phyloP scores from a whole-genome alignment of 352 stramenopile species.

The Albugo candida region DNA sequence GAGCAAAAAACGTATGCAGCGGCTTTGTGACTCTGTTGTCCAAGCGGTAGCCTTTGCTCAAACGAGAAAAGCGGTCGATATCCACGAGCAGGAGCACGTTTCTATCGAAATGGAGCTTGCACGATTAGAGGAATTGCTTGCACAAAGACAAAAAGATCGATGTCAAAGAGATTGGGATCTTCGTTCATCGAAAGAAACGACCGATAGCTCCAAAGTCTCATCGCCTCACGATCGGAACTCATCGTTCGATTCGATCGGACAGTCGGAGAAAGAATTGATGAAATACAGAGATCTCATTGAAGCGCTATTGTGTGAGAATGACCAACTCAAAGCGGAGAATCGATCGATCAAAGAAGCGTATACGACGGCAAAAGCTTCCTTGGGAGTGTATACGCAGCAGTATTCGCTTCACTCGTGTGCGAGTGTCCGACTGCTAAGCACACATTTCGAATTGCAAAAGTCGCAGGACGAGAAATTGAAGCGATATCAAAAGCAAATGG shows the following conservation, averaged over 20 bases:
- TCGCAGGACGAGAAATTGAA: constrained; percentile 82
- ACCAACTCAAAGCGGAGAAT: constrained; percentile 71
- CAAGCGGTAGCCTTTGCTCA: too few species aligned
- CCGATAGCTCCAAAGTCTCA: constrained; percentile 55
- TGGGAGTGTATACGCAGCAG: constrained; percentile 84
- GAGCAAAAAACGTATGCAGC: too few species aligned
- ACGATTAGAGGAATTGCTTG: too few species aligned
- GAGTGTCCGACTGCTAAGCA: constrained; percentile 80
- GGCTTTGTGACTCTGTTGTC: too few species aligned
- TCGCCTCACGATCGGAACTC: neutral
- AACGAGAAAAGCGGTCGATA: too few species aligned
- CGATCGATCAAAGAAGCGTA: constrained; percentile 87
- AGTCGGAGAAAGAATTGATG: constrained; percentile 45
- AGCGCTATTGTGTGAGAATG: constrained; percentile 45
- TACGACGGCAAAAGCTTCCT: constrained; percentile 79
- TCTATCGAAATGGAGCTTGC: too few species aligned
- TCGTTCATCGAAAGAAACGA: constrained; percentile 19
- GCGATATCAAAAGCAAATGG: constrained; percentile 74
- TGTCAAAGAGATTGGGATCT: neutral
- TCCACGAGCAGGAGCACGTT: too few species aligned
- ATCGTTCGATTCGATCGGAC: neutral
- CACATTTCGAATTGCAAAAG: constrained; percentile 66
- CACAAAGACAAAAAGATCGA: too few species aligned
- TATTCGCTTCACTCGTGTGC: constrained; percentile 87
- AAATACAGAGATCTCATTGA: constrained; percentile 57